Evolutionary conservation across 352 stramenopile species (phyloP).

Genomic region (Plasmopara muralis): DNA sequence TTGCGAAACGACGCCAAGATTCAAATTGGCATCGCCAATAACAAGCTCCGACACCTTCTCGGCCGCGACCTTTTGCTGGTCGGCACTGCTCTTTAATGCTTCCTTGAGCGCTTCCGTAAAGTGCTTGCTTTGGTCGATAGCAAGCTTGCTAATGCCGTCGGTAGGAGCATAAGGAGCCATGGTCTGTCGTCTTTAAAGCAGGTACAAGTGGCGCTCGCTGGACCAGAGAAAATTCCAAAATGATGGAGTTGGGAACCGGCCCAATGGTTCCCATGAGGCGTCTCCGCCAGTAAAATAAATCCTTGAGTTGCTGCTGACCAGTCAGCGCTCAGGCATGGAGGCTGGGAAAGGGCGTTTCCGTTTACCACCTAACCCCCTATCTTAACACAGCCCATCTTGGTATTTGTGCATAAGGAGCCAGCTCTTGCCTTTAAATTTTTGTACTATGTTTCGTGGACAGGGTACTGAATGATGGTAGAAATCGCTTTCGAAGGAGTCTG

Average conservation of each 20-base stretch:
- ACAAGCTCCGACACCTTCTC: constrained; percentile 83
- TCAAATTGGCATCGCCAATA: constrained; percentile 61
- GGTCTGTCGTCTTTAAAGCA: constrained; percentile 28
- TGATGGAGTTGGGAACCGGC: constrained; percentile 20
- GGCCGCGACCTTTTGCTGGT: constrained; percentile 77
- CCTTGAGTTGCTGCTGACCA: constrained; percentile 24
- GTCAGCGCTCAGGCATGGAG: constrained; percentile 13
- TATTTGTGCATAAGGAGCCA: too few species aligned
- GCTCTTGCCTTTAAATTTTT: too few species aligned
- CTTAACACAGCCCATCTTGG: not conserved
- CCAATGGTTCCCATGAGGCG: constrained; percentile 8
- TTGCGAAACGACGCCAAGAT: constrained; percentile 59
- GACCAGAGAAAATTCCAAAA: constrained; percentile 76
- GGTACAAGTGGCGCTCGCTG: constrained; percentile 29
- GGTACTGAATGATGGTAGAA: too few species aligned
- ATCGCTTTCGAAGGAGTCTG: too few species aligned
- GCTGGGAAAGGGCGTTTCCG: constrained; percentile 23
- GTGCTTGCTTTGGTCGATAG: constrained; percentile 87
- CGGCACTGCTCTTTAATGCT: constrained; percentile 54
- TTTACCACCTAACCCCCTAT: not conserved
- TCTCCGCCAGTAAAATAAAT: constrained; percentile 35
- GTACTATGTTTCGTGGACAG: too few species aligned
- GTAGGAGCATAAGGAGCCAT: constrained; percentile 81
- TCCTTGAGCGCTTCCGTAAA: constrained; percentile 81
- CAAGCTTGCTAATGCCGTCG: constrained; percentile 78